Evolutionary conservation across 78 protist genomes (phyloP).

Genomic region (Dictyostelium intermedium): DNA sequence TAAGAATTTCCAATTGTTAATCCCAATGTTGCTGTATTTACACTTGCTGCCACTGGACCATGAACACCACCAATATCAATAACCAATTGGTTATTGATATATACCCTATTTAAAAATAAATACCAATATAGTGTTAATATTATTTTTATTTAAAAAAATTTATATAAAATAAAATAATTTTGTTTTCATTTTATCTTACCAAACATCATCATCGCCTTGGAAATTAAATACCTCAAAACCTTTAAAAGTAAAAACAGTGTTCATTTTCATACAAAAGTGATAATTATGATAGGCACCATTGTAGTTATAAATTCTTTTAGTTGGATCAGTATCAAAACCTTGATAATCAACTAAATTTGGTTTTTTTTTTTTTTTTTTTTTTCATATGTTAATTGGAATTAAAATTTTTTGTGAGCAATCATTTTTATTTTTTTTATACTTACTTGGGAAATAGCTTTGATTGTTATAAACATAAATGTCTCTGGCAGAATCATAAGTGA

Average conservation of each 20-base stretch:
- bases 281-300: background rate
- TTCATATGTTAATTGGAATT: too few species aligned
- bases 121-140: too few species aligned
- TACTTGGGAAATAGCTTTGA: background rate
- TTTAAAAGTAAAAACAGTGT: background rate
- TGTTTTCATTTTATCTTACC: constrained; percentile 45
- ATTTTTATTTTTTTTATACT: background rate
- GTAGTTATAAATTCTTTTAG: background rate
- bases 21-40: background rate
- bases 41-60: background rate
- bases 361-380: too few species aligned
- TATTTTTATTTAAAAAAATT: too few species aligned
- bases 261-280: constrained; percentile 24
- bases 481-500: background rate
- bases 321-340: background rate
- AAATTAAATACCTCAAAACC: constrained; percentile 38
- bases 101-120: constrained; percentile 40
- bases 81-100: constrained; percentile 21
- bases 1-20: background rate
- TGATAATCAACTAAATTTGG: background rate
- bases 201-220: constrained; percentile 78
- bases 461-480: background rate
- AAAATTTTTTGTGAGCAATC: too few species aligned
- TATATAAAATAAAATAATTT: background rate
- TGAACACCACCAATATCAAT: constrained; percentile 75